These are phyloP conservation scores for Fusarium compactum DNA, from an alignment of 2,329 filamentous ascomycete genomes.

Conservation along the genomic window DNA sequence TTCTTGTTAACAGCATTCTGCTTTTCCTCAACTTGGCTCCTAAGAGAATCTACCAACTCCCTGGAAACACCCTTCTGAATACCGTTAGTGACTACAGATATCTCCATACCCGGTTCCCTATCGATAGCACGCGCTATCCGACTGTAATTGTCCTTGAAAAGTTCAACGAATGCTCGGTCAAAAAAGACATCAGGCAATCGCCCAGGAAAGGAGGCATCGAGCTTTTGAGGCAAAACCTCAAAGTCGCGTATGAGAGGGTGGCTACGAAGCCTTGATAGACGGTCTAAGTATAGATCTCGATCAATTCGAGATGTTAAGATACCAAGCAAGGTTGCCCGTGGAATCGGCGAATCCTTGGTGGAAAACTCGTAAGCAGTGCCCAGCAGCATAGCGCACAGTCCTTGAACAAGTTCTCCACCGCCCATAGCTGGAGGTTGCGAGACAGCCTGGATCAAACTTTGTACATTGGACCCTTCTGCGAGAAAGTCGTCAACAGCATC, in stretches of 20 bases:
- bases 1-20: slow-evolving; percentile 64
- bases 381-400: slow-evolving; percentile 84
- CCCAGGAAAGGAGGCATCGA: slow-evolving; percentile 60
- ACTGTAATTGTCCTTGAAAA: slow-evolving; percentile 96
- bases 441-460: slow-evolving; percentile 82
- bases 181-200: slow-evolving; percentile 85
- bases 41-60: slow-evolving; percentile 88
- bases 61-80: slow-evolving; percentile 92
- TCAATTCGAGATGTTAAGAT: slow-evolving; percentile 82
- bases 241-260: slow-evolving; percentile 88
- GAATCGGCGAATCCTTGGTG: slow-evolving; percentile 93
- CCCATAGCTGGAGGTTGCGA: slow-evolving; percentile 68
- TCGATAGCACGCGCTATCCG: slow-evolving; percentile 87
- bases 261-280: slow-evolving; percentile 80
- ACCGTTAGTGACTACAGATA: slow-evolving; percentile 82
- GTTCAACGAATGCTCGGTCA: slow-evolving; percentile 87
- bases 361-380: slow-evolving; percentile 97
- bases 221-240: slow-evolving; percentile 82
- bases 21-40: slow-evolving; percentile 80
- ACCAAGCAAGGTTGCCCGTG: slow-evolving; percentile 82
- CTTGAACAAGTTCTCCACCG: slow-evolving; percentile 77
- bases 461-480: slow-evolving; percentile 90
- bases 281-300: slow-evolving; percentile 88
- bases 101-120: slow-evolving; percentile 88
- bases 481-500: slow-evolving; percentile 94